phyloP scores from a whole-genome alignment of 495 filamentous ascomycete species.

The Penicillium argentinense region DNA sequence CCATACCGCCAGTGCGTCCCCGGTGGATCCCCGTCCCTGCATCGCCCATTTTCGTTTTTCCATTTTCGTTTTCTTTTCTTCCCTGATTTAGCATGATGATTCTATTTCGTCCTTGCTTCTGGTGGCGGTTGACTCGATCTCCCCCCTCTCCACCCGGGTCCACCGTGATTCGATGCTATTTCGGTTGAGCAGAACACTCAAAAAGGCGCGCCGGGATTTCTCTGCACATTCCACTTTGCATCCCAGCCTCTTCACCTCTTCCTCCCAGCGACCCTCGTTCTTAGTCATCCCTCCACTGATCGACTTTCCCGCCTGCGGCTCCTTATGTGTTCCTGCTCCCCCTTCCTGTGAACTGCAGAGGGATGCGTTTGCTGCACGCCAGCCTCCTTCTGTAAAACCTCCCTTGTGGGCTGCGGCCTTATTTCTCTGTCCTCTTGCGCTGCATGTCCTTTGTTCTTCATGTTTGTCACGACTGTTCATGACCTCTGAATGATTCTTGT shows the following conservation, averaged over 20 bases:
- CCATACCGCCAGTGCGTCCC: neutral
- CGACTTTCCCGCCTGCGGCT: conserved; percentile 26
- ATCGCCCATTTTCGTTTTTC: conserved; percentile 13
- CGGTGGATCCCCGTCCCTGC: conserved; percentile 6
- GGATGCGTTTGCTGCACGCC: conserved; percentile 35
- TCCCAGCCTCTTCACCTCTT: conserved; percentile 5
- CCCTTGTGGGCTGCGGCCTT: conserved; percentile 18
- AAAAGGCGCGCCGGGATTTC: too few species aligned
- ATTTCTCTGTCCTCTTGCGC: conserved; percentile 12
- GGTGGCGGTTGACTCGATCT: conserved; percentile 32
- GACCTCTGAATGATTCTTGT: conserved; percentile 51
- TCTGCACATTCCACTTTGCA: too few species aligned
- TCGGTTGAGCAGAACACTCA: too few species aligned
- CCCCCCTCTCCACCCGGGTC: conserved; percentile 4
- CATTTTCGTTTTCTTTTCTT: conserved; percentile 8
- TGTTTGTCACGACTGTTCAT: conserved; percentile 58
- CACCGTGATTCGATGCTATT: too few species aligned
- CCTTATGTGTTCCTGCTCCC: conserved; percentile 34
- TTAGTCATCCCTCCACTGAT: conserved; percentile 30
- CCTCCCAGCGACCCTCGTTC: conserved; percentile 1
- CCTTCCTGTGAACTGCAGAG: conserved; percentile 34
- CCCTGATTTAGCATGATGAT: neutral
- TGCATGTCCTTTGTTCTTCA: conserved; percentile 12
- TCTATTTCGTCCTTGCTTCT: conserved; percentile 24
- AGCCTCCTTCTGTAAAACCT: conserved; percentile 30